phyloP scores from a whole-genome alignment of 371 early-diverging fungal species.

The Lichtheimia ramosa region DNA sequence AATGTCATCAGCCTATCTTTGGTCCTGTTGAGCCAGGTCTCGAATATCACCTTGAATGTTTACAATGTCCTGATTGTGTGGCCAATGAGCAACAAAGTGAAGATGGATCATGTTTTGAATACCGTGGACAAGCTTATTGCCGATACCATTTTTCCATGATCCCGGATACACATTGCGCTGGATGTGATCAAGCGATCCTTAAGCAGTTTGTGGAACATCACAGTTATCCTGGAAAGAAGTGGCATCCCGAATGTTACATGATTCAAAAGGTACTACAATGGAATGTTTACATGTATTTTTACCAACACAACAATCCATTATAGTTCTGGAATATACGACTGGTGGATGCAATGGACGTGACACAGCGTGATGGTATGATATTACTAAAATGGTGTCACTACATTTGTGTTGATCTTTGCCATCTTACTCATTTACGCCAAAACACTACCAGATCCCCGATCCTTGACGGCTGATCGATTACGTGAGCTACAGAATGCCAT shows the following conservation, averaged over 20 bases:
- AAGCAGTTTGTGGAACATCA: constrained; percentile 89
- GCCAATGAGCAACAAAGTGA: neutral
- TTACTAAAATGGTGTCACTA: no score
- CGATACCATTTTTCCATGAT: constrained; percentile 86
- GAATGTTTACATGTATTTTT: neutral
- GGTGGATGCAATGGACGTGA: no score
- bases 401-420: no score
- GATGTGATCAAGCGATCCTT: constrained; percentile 90
- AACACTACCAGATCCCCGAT: no score
- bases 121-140: constrained; percentile 85
- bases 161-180: constrained; percentile 87
- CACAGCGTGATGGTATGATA: no score
- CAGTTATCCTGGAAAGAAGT: constrained; percentile 73
- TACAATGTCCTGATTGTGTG: constrained; percentile 13
- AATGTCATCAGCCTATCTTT: constrained; percentile 7
- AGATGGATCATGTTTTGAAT: constrained; percentile 76
- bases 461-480: constrained; percentile 22
- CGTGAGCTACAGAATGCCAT: constrained; percentile 43
- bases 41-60: constrained; percentile 15
- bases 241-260: constrained; percentile 99
- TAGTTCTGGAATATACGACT: constrained; percentile 77
- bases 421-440: no score
- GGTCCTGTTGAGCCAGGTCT: constrained; percentile 1
- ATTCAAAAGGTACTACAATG: constrained; percentile 50
- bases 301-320: constrained; percentile 4